phyloP scores from a whole-genome alignment of 1,284 basidiomycete genomes.

The Microbotryum violaceum region DNA sequence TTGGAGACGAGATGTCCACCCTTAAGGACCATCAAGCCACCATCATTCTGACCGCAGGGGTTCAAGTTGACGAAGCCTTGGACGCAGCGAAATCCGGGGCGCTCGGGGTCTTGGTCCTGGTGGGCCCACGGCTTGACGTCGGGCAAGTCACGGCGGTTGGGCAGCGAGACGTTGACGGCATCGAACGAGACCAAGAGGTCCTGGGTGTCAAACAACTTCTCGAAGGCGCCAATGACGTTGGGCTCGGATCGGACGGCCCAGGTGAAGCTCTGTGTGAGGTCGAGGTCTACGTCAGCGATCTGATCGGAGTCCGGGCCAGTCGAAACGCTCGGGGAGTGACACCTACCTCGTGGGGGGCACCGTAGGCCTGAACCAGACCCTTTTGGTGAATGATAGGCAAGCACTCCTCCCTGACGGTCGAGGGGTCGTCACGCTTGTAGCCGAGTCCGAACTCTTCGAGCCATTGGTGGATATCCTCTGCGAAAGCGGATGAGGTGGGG shows the following conservation, averaged over 20 bases:
- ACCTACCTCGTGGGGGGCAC: slow-evolving; percentile 3
- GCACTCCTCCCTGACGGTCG: slow-evolving; percentile 39
- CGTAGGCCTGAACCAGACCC: slow-evolving; percentile 16
- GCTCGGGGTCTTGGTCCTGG: slow-evolving; percentile 40
- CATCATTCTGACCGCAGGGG: slow-evolving; percentile 42
- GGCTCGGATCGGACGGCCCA: slow-evolving; percentile 41
- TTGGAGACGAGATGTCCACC: slow-evolving; percentile 10
- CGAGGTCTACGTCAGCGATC: not conserved
- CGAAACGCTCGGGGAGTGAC: not conserved
- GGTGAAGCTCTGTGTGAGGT: slow-evolving; percentile 37
- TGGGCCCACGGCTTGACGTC: slow-evolving; percentile 41
- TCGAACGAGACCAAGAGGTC: slow-evolving; percentile 38
- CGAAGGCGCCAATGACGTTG: slow-evolving; percentile 39
- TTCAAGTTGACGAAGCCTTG: slow-evolving; percentile 43
- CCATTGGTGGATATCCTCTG: slow-evolving; percentile 29
- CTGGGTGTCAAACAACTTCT: slow-evolving; percentile 43
- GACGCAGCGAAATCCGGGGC: slow-evolving; percentile 38
- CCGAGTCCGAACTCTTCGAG: slow-evolving; percentile 39
- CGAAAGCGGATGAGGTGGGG: too few species aligned
- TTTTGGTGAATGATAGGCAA: slow-evolving; percentile 35
- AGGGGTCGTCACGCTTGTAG: slow-evolving; percentile 41
- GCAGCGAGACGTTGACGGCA: slow-evolving; percentile 41
- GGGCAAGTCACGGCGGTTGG: slow-evolving; percentile 33
- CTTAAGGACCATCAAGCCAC: slow-evolving; percentile 44
- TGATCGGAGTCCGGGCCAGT: not conserved